Evolutionary conservation across 352 stramenopile species (phyloP), one percentile per base, ranked within the genome.

Genomic region (Globisporangium mamillatum): DNA sequence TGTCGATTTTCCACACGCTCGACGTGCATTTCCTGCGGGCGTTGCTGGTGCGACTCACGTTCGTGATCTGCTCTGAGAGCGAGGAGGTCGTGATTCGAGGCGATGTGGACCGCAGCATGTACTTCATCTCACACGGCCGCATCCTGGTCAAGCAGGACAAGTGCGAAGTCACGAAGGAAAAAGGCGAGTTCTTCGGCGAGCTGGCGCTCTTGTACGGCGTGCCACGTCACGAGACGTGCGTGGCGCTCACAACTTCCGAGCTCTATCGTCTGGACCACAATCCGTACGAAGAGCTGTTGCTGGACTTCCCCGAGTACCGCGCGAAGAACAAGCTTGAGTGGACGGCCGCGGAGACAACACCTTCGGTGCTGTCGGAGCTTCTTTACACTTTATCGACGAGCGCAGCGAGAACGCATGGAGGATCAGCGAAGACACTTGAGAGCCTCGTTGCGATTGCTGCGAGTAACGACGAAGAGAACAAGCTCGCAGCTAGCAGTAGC

Each of bases 101-200:
- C 1, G 86, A 94, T 69, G 84, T 93, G 60, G 84, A 93, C 34
- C 80, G 82, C 18, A 87, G 72, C 48, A 92, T 94, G 86, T 93
- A 93, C 61, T 91, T 94, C 38, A 91, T 94, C 57, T 75, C 82
- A 0, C 62, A 79, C 0, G 86, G 86, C 0, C 84, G 82, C 5
- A 62, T 94, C 2, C 71, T 86, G 22, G 77, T 93, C 25, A 89
- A 85, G 64, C 74, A 86, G 24, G 75, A 77, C 4, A 80, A 73
- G 3, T 78, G 62, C 18, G 82, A 91, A 48, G 63, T 65, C 9
- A 81, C 72, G 0, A 85, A 87, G 7, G 81, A 88, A 36, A 75
- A 90, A 27, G 84, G 81, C 22, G 86, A 94, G 34, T 94, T 91
- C 62, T 93, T 94, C 60, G 86, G 86, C 4, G 84, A 93, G 55